Evolutionary conservation across 768 basidiomycete species (phyloP).

Genomic region (Lactarius sanguifluus): DNA sequence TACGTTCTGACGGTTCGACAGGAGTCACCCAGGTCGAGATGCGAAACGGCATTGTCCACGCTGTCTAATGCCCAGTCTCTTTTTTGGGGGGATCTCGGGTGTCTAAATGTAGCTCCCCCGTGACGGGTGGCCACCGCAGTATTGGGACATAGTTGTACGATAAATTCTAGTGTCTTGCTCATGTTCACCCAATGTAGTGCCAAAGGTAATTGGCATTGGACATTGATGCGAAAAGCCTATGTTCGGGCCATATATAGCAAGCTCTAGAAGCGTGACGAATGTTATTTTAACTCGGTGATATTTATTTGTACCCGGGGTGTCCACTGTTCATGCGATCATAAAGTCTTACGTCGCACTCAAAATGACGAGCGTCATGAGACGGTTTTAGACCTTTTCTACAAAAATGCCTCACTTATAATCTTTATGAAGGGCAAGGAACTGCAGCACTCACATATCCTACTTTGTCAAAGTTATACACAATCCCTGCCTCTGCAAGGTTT

Average conservation of each 20-base stretch:
- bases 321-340: not conserved
- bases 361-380: not conserved
- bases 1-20: not conserved
- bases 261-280: not conserved
- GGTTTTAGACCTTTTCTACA: constrained; percentile 42
- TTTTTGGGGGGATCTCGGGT: not conserved
- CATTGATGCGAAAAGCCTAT: too few relatives aligned
- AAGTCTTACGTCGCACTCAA: not conserved
- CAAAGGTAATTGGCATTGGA: not conserved
- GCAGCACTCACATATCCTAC: constrained; percentile 72
- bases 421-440: not conserved
- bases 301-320: not conserved
- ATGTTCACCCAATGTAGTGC: not conserved
- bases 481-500: constrained; percentile 77
- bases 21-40: constrained; percentile 3
- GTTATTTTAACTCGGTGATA: not conserved
- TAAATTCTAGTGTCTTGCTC: not conserved
- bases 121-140: too few relatives aligned
- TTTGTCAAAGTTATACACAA: constrained; percentile 82
- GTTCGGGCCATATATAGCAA: not conserved
- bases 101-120: too few relatives aligned
- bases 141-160: too few relatives aligned
- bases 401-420: not conserved
- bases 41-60: constrained; percentile 2
- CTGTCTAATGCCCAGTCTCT: not conserved